phyloP scores from a whole-genome alignment of 257 asterid genomes.

The Cynanchum wilfordii region DNA sequence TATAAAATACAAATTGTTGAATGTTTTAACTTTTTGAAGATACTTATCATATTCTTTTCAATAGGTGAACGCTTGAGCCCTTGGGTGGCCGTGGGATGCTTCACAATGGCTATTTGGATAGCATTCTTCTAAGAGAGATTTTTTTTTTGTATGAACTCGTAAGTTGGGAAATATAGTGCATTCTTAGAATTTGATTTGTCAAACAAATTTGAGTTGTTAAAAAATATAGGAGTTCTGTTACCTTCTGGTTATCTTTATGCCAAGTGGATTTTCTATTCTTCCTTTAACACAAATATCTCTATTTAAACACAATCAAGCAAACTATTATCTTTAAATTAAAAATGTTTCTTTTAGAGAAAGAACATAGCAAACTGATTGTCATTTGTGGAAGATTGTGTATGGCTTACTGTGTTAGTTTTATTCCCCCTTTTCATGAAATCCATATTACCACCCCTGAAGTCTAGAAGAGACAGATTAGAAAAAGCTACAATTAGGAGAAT shows the following conservation, averaged over 20 bases:
- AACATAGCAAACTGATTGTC: not conserved
- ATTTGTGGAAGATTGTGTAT: not conserved
- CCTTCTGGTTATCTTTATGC: not conserved
- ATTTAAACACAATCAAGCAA: no score
- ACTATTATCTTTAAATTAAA: no score
- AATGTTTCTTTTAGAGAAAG: not conserved
- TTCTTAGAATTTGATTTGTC: not conserved
- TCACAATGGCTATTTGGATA: slow-evolving; percentile 74
- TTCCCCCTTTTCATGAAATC: not conserved
- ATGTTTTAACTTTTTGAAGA: not conserved
- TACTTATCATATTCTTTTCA: not conserved
- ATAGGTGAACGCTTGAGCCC: slow-evolving; percentile 94
- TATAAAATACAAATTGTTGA: not conserved
- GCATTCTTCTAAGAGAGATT: slow-evolving; percentile 60
- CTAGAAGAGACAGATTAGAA: no score
- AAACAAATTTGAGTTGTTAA: not conserved
- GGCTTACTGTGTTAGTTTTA: not conserved
- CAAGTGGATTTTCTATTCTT: not conserved
- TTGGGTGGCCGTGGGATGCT: slow-evolving; percentile 84
- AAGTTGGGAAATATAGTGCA: not conserved
- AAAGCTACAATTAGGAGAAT: no score
- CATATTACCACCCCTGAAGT: not conserved
- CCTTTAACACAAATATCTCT: no score
- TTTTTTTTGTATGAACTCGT: not conserved
- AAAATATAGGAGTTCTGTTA: not conserved